These are phyloP conservation scores for Boeremia lycopersici DNA, from an alignment of 2,329 filamentous ascomycete genomes.

Conservation along the genomic window DNA sequence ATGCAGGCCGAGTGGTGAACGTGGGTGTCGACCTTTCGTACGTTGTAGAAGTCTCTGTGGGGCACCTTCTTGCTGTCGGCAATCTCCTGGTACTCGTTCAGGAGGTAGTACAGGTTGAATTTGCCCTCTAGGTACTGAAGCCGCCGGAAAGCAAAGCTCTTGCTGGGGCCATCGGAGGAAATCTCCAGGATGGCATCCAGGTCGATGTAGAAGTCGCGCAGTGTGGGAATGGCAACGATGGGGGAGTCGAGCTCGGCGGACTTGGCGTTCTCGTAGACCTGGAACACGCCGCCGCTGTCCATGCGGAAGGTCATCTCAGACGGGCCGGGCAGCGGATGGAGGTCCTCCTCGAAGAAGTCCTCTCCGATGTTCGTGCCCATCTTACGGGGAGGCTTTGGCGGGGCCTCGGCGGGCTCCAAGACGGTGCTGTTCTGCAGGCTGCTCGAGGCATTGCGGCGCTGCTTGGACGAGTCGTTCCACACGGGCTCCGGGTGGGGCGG, in stretches of 20 bases:
- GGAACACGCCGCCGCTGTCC: conserved; percentile 86
- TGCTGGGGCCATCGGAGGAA: conserved; percentile 94
- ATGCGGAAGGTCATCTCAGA: conserved; percentile 77
- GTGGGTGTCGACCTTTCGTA: conserved; percentile 97
- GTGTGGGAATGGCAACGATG: conserved; percentile 82
- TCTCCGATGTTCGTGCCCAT: conserved; percentile 89
- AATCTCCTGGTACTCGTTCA: conserved; percentile 98
- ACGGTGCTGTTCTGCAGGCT: conserved; percentile 48
- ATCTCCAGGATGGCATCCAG: conserved; percentile 83
- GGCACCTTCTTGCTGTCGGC: conserved; percentile 97
- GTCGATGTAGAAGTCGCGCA: conserved; percentile 95
- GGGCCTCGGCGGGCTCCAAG: conserved; percentile 39
- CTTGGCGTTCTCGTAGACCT: conserved; percentile 78
- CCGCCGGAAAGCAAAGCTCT: conserved; percentile 94
- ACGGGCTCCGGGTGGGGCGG: conserved; percentile 89
- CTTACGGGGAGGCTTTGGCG: conserved; percentile 68
- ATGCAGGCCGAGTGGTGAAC: conserved; percentile 99
- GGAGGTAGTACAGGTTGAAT: conserved; percentile 89
- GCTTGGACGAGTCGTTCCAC: conserved; percentile 70
- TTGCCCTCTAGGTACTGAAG: conserved; percentile 96
- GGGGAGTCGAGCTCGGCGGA: conserved; percentile 69
- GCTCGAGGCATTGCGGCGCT: conserved; percentile 46
- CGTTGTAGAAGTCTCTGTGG: conserved; percentile 98
- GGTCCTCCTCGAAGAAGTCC: conserved; percentile 83
- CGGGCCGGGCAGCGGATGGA: conserved; percentile 72